Conservation (phyloP, 225 moss, liverwort and hornwort species). For the Polytrichum commune region DNA sequence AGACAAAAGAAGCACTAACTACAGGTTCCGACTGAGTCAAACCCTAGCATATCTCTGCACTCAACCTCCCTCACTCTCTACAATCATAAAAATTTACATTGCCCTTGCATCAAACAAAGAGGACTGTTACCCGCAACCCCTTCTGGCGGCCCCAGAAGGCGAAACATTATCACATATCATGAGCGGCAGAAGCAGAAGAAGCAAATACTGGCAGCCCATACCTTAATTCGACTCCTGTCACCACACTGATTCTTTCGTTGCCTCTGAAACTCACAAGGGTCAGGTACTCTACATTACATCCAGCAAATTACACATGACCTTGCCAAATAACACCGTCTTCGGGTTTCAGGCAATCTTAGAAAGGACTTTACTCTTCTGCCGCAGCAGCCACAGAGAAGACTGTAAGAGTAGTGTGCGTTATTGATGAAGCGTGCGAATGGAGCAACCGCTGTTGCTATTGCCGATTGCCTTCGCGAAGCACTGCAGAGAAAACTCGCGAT, state of each 20-base stretch:
- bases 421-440: too few species aligned
- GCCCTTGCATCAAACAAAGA: conserved; percentile 10
- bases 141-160: conserved; percentile 48
- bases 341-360: too few species aligned
- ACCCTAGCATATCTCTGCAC: conserved; percentile 36
- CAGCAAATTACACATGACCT: too few species aligned
- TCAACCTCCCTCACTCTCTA: background rate
- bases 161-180: conserved; percentile 53
- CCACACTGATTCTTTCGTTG: conserved; percentile 6
- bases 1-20: background rate
- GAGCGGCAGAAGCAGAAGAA: conserved; percentile 51
- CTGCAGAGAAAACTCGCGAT: too few species aligned
- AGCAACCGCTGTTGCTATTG: too few species aligned
- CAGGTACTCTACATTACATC: background rate
- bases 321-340: too few species aligned
- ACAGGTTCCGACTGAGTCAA: conserved; percentile 19
- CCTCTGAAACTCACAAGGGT: conserved; percentile 8
- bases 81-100: background rate
- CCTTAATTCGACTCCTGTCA: conserved; percentile 65
- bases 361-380: too few species aligned
- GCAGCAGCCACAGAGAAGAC: too few species aligned
- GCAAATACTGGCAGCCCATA: conserved; percentile 82
- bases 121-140: conserved; percentile 35
- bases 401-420: too few species aligned
- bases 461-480: too few species aligned